Conservation (phyloP, 1,284 basidiomycete species). For the Mycosarcoma mackinlayi region DNA sequence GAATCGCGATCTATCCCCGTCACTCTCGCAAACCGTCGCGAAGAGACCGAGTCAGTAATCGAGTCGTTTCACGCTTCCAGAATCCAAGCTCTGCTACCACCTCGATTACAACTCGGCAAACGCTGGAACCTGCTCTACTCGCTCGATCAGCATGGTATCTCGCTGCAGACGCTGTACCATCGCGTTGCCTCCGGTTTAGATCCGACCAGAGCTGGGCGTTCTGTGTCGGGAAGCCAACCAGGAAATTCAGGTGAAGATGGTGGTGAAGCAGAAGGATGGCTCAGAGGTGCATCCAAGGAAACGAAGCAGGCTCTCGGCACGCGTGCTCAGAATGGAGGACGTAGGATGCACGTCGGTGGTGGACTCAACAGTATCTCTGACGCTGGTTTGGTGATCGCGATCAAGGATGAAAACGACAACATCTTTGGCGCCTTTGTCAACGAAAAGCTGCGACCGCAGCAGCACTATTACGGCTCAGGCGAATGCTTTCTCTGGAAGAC, state of each 20-base stretch:
- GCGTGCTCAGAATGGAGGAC: not conserved
- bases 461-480: slow-evolving; percentile 65
- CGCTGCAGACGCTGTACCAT: slow-evolving; percentile 79
- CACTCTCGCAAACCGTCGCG: slow-evolving; percentile 48
- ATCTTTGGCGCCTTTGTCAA: slow-evolving; percentile 67
- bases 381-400: slow-evolving; percentile 60
- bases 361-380: slow-evolving; percentile 48
- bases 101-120: slow-evolving; percentile 80
- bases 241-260: slow-evolving; percentile 6
- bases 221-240: slow-evolving; percentile 5
- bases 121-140: slow-evolving; percentile 92
- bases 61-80: slow-evolving; percentile 58
- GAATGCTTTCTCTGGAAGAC: slow-evolving; percentile 69
- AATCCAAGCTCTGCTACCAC: slow-evolving; percentile 73
- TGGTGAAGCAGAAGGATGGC: slow-evolving; percentile 49
- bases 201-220: slow-evolving; percentile 11
- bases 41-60: slow-evolving; percentile 58
- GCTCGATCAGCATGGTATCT: slow-evolving; percentile 93
- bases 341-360: slow-evolving; percentile 41
- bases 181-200: slow-evolving; percentile 48
- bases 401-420: slow-evolving; percentile 59
- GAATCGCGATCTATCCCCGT: slow-evolving; percentile 52
- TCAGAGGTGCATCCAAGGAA: slow-evolving; percentile 52
- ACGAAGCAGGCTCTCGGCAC: slow-evolving; percentile 50
- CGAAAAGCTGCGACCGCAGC: slow-evolving; percentile 56